Base-by-base conservation (phyloP, 805 yeast species). In the Saccharomycopsis malanga region DNA sequence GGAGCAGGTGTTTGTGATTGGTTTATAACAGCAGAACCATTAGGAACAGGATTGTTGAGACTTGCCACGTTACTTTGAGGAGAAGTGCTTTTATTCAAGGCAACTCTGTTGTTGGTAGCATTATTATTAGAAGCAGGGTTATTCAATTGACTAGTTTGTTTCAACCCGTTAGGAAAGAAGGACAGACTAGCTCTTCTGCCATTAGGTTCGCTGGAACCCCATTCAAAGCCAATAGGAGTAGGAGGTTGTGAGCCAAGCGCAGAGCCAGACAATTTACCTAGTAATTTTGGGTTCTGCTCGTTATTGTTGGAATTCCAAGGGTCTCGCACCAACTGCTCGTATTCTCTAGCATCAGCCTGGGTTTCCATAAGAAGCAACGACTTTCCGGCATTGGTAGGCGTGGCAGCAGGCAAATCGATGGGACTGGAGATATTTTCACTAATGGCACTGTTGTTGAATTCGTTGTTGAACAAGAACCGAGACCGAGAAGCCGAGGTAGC, bases 271-370 rank as follows among this genome's bases (percentile, higher is more conserved):
- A 24, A 15, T 10, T 50, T 70, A 66, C 48, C 64, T 62, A 24
- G 55, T 63, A 55, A 69, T 66, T 56, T 69, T 12, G 18, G 18
- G 17, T 32, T 32, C 5, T 17, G 4, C 4, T 10, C n/a, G 10
- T 6, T 4, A 25, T 27, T 34, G 27, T 34, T 14, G 7, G 29
- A 35, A n/a, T 12, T 35, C 55, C 55, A 52, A 9, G 50, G 55
- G 61, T 46, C 74, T 54, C 77, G 67, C 4, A 71, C 72, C 45
- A 74, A 56, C 54, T 67, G 69, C 38, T 70, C 75, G 53, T 69
- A 68, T 41, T 75, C 72, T 40, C 67, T 60, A n/a, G 67, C 73
- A 46, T 72, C 75, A 48, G 70, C 67, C 39, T 67, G 74, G 12
- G 71, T 58, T 39, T 72, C 78, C 71, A 69, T 62, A 52, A 72